Conservation (phyloP, 2,329 filamentous ascomycete genomes). For the Geosmithia flava region DNA sequence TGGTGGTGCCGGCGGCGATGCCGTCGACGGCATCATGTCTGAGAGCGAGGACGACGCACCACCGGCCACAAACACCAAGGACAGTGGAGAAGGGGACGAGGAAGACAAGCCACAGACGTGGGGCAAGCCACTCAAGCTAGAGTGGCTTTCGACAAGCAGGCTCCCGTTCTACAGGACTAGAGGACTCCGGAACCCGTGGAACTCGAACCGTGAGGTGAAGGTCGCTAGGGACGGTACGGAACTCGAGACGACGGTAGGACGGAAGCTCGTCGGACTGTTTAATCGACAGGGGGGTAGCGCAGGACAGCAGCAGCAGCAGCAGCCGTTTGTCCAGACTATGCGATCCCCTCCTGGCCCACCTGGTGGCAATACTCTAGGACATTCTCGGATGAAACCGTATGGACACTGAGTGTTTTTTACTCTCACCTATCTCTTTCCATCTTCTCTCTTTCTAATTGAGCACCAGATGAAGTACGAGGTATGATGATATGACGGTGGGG, state of each 20-base stretch:
- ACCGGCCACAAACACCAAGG: slow-evolving; percentile 13
- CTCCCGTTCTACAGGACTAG: slow-evolving; percentile 83
- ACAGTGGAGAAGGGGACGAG: slow-evolving; percentile 19
- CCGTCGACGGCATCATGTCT: slow-evolving; percentile 22
- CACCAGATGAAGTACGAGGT: background rate
- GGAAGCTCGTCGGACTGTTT: slow-evolving; percentile 68
- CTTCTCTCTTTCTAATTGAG: too few species aligned
- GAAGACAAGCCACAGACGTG: slow-evolving; percentile 51
- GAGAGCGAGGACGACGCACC: slow-evolving; percentile 14
- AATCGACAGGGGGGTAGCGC: slow-evolving; percentile 33
- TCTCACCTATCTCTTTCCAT: too few species aligned
- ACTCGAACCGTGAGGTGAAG: slow-evolving; percentile 89
- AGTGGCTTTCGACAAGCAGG: slow-evolving; percentile 76
- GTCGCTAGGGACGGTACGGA: slow-evolving; percentile 93
- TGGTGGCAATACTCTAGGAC: slow-evolving; percentile 19
- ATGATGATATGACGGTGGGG: too few species aligned
- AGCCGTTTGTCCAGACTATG: background rate
- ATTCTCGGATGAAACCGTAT: slow-evolving; percentile 23
- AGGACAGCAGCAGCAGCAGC: slow-evolving; percentile 14
- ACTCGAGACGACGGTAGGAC: slow-evolving; percentile 71
- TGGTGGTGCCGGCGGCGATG: slow-evolving; percentile 37
- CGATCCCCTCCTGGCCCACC: slow-evolving; percentile 8
- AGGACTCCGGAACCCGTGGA: slow-evolving; percentile 86
- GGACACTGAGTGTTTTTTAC: too few species aligned
- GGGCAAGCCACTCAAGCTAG: slow-evolving; percentile 83